These are phyloP conservation scores for Russula brevipes DNA, from an alignment of 768 basidiomycete species.

Conservation along the genomic window DNA sequence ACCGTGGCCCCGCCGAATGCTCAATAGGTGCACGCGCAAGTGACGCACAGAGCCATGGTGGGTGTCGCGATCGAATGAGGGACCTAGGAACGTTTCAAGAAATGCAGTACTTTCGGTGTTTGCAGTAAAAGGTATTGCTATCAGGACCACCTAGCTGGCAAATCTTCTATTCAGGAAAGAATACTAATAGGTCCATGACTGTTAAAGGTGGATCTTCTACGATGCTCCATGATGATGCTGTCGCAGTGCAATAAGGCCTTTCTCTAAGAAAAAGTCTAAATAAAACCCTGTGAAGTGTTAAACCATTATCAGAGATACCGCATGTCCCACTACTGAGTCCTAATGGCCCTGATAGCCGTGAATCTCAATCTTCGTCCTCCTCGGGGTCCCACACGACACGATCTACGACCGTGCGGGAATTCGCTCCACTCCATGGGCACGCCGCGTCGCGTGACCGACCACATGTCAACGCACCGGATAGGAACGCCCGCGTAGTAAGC, in stretches of 20 bases:
- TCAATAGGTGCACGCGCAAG: not conserved
- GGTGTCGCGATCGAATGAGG: slow-evolving; percentile 1
- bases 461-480: not conserved
- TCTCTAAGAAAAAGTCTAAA: no score
- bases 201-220: no score
- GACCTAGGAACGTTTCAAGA: no score
- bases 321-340: no score
- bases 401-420: not conserved
- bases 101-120: not conserved
- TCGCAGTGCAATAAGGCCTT: no score
- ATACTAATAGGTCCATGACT: no score
- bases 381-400: not conserved
- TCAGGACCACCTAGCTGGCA: no score
- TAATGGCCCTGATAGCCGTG: not conserved
- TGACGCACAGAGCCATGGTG: not conserved
- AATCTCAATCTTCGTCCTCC: not conserved
- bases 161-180: no score
- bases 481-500: not conserved
- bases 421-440: not conserved
- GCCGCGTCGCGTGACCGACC: not conserved
- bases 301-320: not conserved
- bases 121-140: no score
- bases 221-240: no score
- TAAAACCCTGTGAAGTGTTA: no score
- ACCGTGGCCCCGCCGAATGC: not conserved